Evolutionary conservation across 768 basidiomycete species (phyloP).

Genomic region (Auriscalpium orientale): DNA sequence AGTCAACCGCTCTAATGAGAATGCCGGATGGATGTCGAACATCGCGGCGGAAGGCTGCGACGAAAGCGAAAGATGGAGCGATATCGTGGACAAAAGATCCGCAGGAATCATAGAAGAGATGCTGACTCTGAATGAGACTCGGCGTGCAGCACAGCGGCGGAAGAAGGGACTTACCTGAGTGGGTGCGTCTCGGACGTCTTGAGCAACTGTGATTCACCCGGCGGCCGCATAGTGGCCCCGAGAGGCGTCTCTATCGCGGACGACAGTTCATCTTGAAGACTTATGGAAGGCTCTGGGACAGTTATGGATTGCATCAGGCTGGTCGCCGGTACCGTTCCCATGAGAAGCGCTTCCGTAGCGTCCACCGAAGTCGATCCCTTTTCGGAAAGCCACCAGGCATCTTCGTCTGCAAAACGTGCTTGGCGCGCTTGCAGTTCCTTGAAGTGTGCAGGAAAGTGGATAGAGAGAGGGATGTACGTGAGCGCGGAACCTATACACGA

Average conservation of each 20-base stretch:
- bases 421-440: slow-evolving; percentile 12
- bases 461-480: slow-evolving; percentile 14
- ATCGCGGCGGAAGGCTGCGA: slow-evolving; percentile 32
- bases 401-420: slow-evolving; percentile 9
- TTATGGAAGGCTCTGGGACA: slow-evolving; percentile 2
- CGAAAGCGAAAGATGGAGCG: slow-evolving; percentile 33
- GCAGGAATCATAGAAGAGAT: slow-evolving; percentile 59
- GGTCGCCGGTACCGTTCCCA: not conserved
- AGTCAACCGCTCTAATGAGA: slow-evolving; percentile 37
- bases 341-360: not conserved
- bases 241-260: slow-evolving; percentile 19
- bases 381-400: slow-evolving; percentile 16
- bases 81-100: slow-evolving; percentile 47
- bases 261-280: slow-evolving; percentile 19
- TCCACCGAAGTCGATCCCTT: not conserved
- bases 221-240: slow-evolving; percentile 5
- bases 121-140: slow-evolving; percentile 22
- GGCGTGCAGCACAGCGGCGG: not conserved
- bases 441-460: slow-evolving; percentile 14
- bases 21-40: slow-evolving; percentile 37
- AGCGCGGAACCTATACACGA: slow-evolving; percentile 8
- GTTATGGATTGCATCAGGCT: not conserved
- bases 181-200: slow-evolving; percentile 16
- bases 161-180: slow-evolving; percentile 5
- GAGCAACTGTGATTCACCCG: slow-evolving; percentile 6